Conservation (phyloP, 2,329 filamentous ascomycete species). For the Aspergillus terreus region DNA sequence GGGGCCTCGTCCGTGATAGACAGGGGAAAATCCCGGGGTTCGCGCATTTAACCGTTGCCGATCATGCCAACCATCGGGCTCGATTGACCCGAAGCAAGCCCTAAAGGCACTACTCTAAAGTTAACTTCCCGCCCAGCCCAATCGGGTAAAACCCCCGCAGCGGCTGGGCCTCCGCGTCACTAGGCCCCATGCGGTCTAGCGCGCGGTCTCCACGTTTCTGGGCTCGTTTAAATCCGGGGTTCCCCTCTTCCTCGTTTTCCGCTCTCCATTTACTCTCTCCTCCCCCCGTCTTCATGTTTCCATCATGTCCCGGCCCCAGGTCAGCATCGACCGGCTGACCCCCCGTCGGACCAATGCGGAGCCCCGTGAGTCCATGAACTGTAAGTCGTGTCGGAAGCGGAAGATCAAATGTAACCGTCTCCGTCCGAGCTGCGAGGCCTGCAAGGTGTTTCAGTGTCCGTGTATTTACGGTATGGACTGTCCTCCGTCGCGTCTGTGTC, state of each 20-base stretch:
- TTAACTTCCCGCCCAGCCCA: neutral
- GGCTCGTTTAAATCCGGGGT: slow-evolving; percentile 12
- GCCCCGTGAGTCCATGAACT: slow-evolving; percentile 88
- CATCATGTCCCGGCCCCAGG: slow-evolving; percentile 67
- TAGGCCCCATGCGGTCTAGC: neutral
- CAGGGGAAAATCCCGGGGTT: slow-evolving; percentile 10
- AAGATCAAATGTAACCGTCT: slow-evolving; percentile 95
- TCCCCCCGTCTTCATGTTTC: slow-evolving; percentile 8
- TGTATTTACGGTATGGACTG: slow-evolving; percentile 72
- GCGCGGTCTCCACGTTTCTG: slow-evolving; percentile 20
- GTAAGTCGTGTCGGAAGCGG: slow-evolving; percentile 87
- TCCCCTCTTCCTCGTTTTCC: slow-evolving; percentile 8
- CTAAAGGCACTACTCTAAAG: neutral
- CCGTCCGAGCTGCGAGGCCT: slow-evolving; percentile 81
- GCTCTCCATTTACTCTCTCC: neutral
- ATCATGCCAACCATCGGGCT: neutral
- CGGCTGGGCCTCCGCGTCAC: slow-evolving; percentile 10
- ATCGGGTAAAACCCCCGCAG: slow-evolving; percentile 15
- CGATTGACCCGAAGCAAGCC: neutral
- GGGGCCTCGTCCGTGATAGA: slow-evolving; percentile 14
- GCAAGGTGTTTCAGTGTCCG: slow-evolving; percentile 81
- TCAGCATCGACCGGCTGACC: slow-evolving; percentile 76
- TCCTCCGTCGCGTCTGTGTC: neutral
- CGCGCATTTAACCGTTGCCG: slow-evolving; percentile 4
- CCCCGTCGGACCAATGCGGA: slow-evolving; percentile 68